phyloP scores from a whole-genome alignment of 371 early-diverging fungal species.

The Haplosporangium sp. region DNA sequence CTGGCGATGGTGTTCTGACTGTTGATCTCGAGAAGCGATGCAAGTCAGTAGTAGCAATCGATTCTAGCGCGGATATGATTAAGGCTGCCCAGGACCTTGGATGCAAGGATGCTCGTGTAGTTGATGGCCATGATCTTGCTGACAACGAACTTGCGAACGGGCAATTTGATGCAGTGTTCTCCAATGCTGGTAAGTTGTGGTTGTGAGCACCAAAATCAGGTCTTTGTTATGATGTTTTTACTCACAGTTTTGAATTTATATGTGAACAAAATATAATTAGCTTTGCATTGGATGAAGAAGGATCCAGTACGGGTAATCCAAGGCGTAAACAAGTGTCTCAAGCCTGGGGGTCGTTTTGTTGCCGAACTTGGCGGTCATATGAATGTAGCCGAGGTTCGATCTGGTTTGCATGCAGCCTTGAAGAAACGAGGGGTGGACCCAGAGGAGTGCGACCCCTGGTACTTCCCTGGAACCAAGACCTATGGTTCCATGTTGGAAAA shows the following conservation, averaged over 20 bases:
- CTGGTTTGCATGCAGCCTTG: constrained; percentile 67
- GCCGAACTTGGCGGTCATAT: constrained; percentile 62
- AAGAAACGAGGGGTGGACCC: constrained; percentile 68
- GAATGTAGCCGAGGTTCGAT: constrained; percentile 60
- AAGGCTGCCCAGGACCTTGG: constrained; percentile 56
- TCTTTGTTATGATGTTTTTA: not conserved
- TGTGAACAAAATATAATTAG: constrained; percentile 27
- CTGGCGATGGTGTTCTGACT: constrained; percentile 79
- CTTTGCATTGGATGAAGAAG: constrained; percentile 80
- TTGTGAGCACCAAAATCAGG: not conserved
- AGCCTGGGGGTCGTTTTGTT: constrained; percentile 70
- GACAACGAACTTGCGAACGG: constrained; percentile 59
- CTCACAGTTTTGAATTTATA: no score
- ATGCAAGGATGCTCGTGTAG: constrained; percentile 57
- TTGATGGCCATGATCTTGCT: constrained; percentile 65
- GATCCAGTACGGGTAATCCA: constrained; percentile 70
- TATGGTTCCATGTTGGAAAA: constrained; percentile 65
- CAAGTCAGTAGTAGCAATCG: constrained; percentile 69
- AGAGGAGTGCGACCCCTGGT: constrained; percentile 71
- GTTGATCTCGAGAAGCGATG: constrained; percentile 59
- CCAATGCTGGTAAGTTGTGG: constrained; percentile 63
- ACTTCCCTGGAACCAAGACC: constrained; percentile 68
- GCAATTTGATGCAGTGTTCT: constrained; percentile 72
- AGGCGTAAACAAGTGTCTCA: constrained; percentile 67
- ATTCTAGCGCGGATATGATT: constrained; percentile 74